These are phyloP conservation scores for Astraeus odoratus DNA, from an alignment of 768 basidiomycete genomes.

Conservation along the genomic window DNA sequence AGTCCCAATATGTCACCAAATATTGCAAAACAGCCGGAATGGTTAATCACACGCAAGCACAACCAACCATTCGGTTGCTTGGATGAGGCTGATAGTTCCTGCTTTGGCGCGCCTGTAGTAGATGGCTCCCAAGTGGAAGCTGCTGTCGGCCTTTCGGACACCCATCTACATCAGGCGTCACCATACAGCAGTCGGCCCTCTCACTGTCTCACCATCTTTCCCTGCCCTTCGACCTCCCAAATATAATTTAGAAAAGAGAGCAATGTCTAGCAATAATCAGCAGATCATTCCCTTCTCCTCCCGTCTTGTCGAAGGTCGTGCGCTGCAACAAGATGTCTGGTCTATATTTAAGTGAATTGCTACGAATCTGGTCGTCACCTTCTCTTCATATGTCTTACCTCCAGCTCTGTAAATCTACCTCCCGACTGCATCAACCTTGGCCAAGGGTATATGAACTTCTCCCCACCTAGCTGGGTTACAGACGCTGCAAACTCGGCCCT, in stretches of 20 bases:
- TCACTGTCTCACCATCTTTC: background rate
- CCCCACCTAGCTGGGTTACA: conserved; percentile 74
- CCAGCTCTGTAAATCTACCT: conserved; percentile 82
- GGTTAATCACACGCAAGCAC: no score
- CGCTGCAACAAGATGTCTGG: conserved; percentile 83
- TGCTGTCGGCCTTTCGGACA: background rate
- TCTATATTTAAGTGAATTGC: conserved; percentile 71
- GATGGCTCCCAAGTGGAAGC: background rate
- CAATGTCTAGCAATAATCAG: background rate
- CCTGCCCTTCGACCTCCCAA: background rate
- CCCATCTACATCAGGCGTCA: background rate
- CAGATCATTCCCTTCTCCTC: background rate
- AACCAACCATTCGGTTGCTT: no score
- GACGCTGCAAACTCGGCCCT: conserved; percentile 70
- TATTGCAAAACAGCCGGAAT: no score
- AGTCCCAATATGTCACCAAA: no score
- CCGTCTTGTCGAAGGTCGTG: conserved; percentile 52
- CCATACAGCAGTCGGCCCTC: background rate
- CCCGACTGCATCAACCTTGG: conserved; percentile 93
- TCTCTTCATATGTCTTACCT: conserved; percentile 4
- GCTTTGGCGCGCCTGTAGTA: no score
- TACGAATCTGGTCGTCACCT: conserved; percentile 4
- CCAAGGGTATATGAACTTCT: conserved; percentile 91
- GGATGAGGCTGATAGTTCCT: no score
- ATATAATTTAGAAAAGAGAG: no score